These are phyloP conservation scores for Trypanosoma platydactyli DNA, from an alignment of 208 protist genomes.

Conservation along the genomic window DNA sequence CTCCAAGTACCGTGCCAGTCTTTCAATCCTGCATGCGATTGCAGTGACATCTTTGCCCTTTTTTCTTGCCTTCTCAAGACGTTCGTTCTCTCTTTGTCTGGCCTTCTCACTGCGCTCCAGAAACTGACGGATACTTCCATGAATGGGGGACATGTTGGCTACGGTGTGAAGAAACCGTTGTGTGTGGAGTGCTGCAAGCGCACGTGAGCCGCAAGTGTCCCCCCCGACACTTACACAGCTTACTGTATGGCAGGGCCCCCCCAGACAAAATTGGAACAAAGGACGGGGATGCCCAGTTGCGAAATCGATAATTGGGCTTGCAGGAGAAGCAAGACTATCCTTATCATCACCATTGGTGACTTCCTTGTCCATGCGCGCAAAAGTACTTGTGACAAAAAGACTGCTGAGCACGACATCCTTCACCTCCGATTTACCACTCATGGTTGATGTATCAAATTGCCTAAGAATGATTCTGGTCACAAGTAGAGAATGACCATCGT, in stretches of 20 bases:
- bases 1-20: not conserved
- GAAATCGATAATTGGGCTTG: conserved; percentile 3
- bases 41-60: not conserved
- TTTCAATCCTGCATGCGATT: not conserved
- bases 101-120: not conserved
- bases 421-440: not conserved
- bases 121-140: not conserved
- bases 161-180: not conserved
- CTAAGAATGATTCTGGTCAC: conserved; percentile 2
- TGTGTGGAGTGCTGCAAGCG: not conserved
- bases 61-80: not conserved
- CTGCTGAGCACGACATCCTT: not conserved
- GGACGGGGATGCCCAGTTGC: not conserved
- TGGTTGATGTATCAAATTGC: not conserved
- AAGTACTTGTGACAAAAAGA: conserved; percentile 2
- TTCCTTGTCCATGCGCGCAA: not conserved
- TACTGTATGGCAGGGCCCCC: conserved; percentile 1
- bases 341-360: not conserved
- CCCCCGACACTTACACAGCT: conserved; percentile 3
- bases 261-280: not conserved
- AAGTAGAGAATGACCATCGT: not conserved
- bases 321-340: not conserved
- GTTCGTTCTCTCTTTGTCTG: not conserved
- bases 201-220: not conserved
- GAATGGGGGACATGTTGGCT: not conserved